These are phyloP conservation scores for Chenopodium formosanum DNA, from an alignment of 148 eudicot species.

Conservation along the genomic window DNA sequence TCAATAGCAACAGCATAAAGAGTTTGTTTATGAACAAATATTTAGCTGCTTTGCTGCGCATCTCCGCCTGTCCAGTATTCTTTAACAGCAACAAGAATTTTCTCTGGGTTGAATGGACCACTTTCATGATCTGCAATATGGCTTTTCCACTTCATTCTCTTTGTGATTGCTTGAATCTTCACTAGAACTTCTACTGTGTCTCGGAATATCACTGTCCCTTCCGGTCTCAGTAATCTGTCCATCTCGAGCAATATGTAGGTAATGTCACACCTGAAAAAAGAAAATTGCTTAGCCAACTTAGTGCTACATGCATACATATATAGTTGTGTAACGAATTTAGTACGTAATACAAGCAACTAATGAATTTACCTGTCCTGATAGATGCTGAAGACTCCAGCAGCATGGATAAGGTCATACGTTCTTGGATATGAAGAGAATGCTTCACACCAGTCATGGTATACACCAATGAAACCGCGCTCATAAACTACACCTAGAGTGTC, in stretches of 20 bases:
- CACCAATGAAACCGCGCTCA: slow-evolving; percentile 87
- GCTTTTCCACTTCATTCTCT: slow-evolving; percentile 71
- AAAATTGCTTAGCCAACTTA: background rate
- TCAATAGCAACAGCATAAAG: background rate
- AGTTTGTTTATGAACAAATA: background rate
- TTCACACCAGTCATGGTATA: slow-evolving; percentile 93
- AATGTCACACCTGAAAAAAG: slow-evolving; percentile 58
- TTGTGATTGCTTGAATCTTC: slow-evolving; percentile 52
- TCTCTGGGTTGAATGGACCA: slow-evolving; percentile 78
- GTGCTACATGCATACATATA: no score
- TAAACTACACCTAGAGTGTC: slow-evolving; percentile 73
- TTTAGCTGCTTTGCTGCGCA: slow-evolving; percentile 21
- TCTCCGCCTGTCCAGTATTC: slow-evolving; percentile 72
- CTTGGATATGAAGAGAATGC: slow-evolving; percentile 90
- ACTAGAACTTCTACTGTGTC: slow-evolving; percentile 65
- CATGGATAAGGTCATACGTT: slow-evolving; percentile 92
- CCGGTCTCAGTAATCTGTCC: slow-evolving; percentile 82
- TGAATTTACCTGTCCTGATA: slow-evolving; percentile 64
- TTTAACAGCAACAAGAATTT: slow-evolving; percentile 68
- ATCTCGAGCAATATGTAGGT: slow-evolving; percentile 70
- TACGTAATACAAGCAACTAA: no score
- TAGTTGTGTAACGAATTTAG: no score
- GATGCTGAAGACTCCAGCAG: slow-evolving; percentile 64
- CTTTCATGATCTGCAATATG: slow-evolving; percentile 70
- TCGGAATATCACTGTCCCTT: slow-evolving; percentile 76